Conservation (phyloP, 192 early-diverging fungal species). For the Coemansia sp. region DNA sequence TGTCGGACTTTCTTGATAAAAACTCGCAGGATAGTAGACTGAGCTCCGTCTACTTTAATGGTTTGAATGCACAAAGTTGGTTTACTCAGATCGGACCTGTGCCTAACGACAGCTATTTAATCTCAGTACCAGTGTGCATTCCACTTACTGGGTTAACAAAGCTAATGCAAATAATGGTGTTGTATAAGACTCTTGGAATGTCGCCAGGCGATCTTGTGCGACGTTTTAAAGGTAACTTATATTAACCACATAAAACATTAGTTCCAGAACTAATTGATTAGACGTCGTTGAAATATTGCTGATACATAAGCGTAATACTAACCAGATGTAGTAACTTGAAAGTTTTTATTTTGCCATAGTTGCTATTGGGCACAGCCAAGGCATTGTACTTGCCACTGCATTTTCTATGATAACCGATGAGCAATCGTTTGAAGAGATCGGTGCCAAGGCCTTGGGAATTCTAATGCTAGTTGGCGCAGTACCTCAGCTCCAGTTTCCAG, state of each 20-base stretch:
- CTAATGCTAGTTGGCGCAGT: conserved; percentile 80
- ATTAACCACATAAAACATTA: background rate
- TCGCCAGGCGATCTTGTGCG: conserved; percentile 40
- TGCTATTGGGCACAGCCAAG: conserved; percentile 80
- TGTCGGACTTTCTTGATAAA: conserved; percentile 66
- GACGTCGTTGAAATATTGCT: background rate
- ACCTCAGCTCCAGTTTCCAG: conserved; percentile 61
- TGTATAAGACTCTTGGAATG: conserved; percentile 62
- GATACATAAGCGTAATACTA: background rate
- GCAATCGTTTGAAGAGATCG: conserved; percentile 72
- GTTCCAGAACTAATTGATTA: background rate
- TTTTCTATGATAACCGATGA: conserved; percentile 74
- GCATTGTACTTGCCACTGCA: conserved; percentile 79
- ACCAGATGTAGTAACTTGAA: background rate
- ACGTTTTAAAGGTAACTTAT: conserved; percentile 26
- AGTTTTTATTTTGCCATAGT: conserved; percentile 6
- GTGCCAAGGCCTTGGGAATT: conserved; percentile 75
- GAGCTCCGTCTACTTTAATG: background rate
- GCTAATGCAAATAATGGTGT: conserved; percentile 73
- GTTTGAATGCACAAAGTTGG: background rate
- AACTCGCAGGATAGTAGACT: background rate
- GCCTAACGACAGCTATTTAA: background rate
- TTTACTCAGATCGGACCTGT: background rate
- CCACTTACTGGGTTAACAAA: conserved; percentile 87
- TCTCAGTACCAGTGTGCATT: conserved; percentile 34